Evolutionary conservation across 495 filamentous ascomycete species (phyloP), one percentile per base, ranked within the genome.

Genomic region (Annulohypoxylon nitens): DNA sequence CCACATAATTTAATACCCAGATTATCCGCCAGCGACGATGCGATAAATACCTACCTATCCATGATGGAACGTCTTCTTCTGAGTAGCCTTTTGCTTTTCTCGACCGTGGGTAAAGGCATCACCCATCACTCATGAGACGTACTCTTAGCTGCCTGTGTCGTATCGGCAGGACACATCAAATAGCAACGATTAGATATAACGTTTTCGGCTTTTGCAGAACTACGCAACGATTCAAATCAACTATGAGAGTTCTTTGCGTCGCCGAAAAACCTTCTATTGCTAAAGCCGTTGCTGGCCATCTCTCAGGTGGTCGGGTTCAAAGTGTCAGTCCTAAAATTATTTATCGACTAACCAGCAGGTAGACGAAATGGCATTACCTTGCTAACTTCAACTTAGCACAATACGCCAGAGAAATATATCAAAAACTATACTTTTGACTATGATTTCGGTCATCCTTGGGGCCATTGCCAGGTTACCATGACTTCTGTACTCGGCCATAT

Each of bases 241-340:
- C 80, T 79, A 86, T 88, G 71, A 81, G 77, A 70, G 90, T 97
- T 69, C 86, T 99, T 26, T 98, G 97, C 78, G 94, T 99, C 71
- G 96, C 96, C 64, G 96, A 99, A 78, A 99, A 99, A 82, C 94
- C 94, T 61, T 95, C 95, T 37, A 98, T 99, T 65, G 92, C 96
- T 59, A 97, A 94, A 81, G 93, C 96, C 50, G 97, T 99, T 58
- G 92, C 96, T 36, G 87, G 89, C 58, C 95, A 98, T 83, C 86
- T 99, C 55, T 91, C 91, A 20, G 94, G 93, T 60, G 93, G 93
- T 54, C 80, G 84, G 26, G 86, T 90, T 61, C 87, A 88, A 78
- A 89, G 86, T 43, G 94, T 97, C 83, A 80, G 89, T 88, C n/a
- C 3, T 53, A 20, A 10, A 53, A 37, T 39, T 45, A 63, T 41